Evolutionary conservation across 2,329 filamentous ascomycete genomes (phyloP).

Genomic region (Colletotrichum salicis): DNA sequence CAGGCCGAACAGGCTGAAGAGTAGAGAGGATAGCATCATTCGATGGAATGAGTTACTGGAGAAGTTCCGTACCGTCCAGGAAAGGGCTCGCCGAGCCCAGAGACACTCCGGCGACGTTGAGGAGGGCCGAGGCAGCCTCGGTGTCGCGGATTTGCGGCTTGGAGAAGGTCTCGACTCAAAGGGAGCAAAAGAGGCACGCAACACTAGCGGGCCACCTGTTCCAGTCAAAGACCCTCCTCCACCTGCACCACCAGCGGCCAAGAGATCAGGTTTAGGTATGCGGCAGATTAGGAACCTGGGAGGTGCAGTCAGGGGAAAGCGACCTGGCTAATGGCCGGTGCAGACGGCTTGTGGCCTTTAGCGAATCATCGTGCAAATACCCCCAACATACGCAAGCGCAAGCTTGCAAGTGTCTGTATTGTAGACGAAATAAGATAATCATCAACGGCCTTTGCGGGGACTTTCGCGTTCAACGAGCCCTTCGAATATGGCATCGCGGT

Average conservation of each 20-base stretch:
- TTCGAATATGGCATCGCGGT: slow-evolving; percentile 81
- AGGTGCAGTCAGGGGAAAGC: slow-evolving; percentile 74
- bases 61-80: slow-evolving; percentile 92
- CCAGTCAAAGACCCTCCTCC: slow-evolving; percentile 61
- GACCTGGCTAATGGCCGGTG: slow-evolving; percentile 45
- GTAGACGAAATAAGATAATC: slow-evolving; percentile 10
- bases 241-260: slow-evolving; percentile 56
- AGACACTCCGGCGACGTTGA: slow-evolving; percentile 65
- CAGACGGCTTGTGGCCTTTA: slow-evolving; percentile 41
- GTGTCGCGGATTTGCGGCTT: slow-evolving; percentile 53
- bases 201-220: slow-evolving; percentile 47
- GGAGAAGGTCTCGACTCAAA: slow-evolving; percentile 53
- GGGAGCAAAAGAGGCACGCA: slow-evolving; percentile 54
- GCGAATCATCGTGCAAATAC: slow-evolving; percentile 21
- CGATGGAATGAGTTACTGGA: slow-evolving; percentile 93
- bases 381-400: slow-evolving; percentile 1
- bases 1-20: slow-evolving; percentile 80
- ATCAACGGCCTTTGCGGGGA: slow-evolving; percentile 55
- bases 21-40: slow-evolving; percentile 84
- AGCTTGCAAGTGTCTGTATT: slow-evolving; percentile 12
- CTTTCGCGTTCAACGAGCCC: slow-evolving; percentile 72
- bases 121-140: slow-evolving; percentile 54
- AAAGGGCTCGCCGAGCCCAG: slow-evolving; percentile 80
- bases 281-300: slow-evolving; percentile 77
- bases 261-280: slow-evolving; percentile 69